Base-by-base conservation (phyloP, 805 yeast genomes). In the Ogataea salicorniae region DNA sequence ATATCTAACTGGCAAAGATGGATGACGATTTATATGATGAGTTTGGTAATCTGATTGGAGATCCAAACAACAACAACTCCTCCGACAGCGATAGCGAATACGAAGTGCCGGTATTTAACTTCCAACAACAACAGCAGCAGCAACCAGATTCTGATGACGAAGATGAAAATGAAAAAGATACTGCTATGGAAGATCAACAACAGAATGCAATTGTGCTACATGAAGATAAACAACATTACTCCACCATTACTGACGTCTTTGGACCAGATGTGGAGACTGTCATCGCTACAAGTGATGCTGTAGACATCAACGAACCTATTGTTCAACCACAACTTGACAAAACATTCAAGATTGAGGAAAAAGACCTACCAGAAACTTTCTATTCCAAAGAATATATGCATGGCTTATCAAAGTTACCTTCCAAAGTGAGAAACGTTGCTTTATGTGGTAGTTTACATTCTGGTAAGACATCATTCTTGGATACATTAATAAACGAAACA, bases 381-480 rank as follows among this genome's bases (percentile, higher is more conserved):
- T 89, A 81, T 56, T 76, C 84, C 7, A 74, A 86, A 45, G 77
- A 79, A 4, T 92, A 83, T 55, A 72, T 88, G 72, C 56, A 72
- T 18, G 69, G 74, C 5, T 59, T 80, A 55, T 47, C 66, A 5
- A 51, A 56, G 9, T 55, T 79, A 1, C 89, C 95, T 0, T 80
- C 79, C 14, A 80, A 84, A 54, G 73, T 83, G 8, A 74, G 95
- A 42, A 91, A 86, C 63, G 68, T 91, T 16, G 85, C 91, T 0
- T 55, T 94, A 1, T 79, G 83, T n/a, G 99, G 99, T 0, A 79
- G 81, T 39, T 61, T 86, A 1, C 87, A 87, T 56, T 81, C 88
- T 5, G 99, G 99, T 1, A 94, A 94, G 66, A 87, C 98, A 0
- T 73, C 88, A 0, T 66, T 91, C 1, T 54, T 87, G 3, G 97